Evolutionary conservation across 148 eudicot genomes (phyloP).

Genomic region (Oxyria digyna): DNA sequence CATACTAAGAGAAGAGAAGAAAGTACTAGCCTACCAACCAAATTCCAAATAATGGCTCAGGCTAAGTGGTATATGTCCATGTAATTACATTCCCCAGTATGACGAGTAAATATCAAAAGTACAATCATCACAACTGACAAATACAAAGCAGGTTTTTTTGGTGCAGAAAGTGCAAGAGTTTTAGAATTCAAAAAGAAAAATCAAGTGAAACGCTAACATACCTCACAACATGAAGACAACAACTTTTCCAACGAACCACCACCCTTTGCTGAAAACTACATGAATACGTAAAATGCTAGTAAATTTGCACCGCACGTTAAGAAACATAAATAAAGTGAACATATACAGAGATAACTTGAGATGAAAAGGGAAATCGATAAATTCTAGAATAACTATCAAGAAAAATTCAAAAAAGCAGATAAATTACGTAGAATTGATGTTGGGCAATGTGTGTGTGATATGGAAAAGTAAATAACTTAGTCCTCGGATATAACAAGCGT

Average conservation of each 20-base stretch:
- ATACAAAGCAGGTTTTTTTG: background rate
- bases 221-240: constrained; percentile 73
- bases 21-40: background rate
- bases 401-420: background rate
- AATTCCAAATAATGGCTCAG: background rate
- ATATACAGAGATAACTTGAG: background rate
- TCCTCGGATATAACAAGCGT: background rate
- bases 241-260: constrained; percentile 55
- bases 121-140: background rate
- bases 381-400: constrained; percentile 1
- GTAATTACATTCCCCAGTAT: background rate
- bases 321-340: background rate
- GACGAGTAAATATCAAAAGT: background rate
- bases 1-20: background rate
- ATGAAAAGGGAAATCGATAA: background rate
- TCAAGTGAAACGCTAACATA: constrained; percentile 9
- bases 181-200: background rate
- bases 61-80: background rate
- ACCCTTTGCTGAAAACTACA: constrained; percentile 45
- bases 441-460: background rate
- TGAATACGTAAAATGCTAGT: background rate
- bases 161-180: background rate
- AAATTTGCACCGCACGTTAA: background rate
- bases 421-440: background rate
- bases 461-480: background rate